Percentiles rank a stretch among this genome's conserved stretches.
Conservation (phyloP, 257 asterid species). For the Scutellaria baicalensis region DNA sequence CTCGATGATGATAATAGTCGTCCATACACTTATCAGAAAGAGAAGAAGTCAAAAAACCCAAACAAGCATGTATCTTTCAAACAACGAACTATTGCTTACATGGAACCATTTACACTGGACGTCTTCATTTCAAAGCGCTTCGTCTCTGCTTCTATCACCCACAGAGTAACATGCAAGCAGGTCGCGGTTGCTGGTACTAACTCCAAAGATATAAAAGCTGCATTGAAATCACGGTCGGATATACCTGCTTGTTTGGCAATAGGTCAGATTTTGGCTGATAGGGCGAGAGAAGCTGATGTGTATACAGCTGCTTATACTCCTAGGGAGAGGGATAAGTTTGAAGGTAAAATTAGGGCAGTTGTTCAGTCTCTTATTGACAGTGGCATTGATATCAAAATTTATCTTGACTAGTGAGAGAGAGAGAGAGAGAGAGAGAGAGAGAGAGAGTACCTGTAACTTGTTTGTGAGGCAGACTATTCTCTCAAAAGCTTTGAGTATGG, state of each 20-base stretch:
- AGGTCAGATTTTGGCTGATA: conserved; percentile 68
- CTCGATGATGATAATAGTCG: conserved; percentile 84
- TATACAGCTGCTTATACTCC: conserved; percentile 85
- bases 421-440: conserved; percentile 1
- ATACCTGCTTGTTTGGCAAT: conserved; percentile 85
- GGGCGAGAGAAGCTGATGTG: conserved; percentile 93
- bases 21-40: conserved; percentile 83
- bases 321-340: conserved; percentile 85
- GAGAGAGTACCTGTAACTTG: too few species aligned
- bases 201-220: conserved; percentile 93
- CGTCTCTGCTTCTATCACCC: conserved; percentile 89
- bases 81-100: conserved; percentile 79
- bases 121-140: conserved; percentile 84
- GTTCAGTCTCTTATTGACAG: conserved; percentile 90
- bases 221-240: conserved; percentile 70
- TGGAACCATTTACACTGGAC: conserved; percentile 93
- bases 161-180: conserved; percentile 90
- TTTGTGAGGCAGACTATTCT: too few species aligned
- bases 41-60: conserved; percentile 69
- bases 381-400: conserved; percentile 84
- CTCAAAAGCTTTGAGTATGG: background rate
- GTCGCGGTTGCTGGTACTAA: conserved; percentile 98
- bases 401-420: conserved; percentile 51
- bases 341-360: conserved; percentile 93
- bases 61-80: conserved; percentile 80